Conservation (phyloP, 2,329 filamentous ascomycete genomes). For the Pseudogymnoascus sp. region DNA sequence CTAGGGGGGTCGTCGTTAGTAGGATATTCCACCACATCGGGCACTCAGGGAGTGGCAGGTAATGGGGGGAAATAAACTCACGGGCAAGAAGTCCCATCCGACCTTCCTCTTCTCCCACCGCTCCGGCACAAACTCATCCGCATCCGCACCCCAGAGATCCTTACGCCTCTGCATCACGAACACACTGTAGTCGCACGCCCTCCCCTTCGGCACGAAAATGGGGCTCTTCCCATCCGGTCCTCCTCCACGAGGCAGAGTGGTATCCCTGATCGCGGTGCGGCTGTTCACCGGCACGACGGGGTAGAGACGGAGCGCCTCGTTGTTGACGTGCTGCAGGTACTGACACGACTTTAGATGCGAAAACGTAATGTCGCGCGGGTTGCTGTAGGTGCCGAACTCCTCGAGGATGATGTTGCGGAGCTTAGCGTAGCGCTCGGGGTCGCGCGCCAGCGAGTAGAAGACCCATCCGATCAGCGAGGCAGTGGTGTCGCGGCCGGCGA, state of each 20-base stretch:
- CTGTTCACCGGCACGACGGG: constrained; percentile 47
- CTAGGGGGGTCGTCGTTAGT: constrained; percentile 9
- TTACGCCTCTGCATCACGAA: constrained; percentile 30
- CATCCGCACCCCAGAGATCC: constrained; percentile 32
- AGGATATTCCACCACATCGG: too few relatives aligned
- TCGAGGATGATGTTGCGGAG: constrained; percentile 36
- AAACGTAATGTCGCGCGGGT: constrained; percentile 24
- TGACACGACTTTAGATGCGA: constrained; percentile 22
- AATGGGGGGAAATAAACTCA: constrained; percentile 15
- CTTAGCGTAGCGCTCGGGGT: constrained; percentile 35
- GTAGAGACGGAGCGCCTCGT: constrained; percentile 42
- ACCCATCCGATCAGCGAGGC: constrained; percentile 44
- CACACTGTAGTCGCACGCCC: constrained; percentile 25
- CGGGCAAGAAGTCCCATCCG: constrained; percentile 36
- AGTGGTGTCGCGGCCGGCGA: constrained; percentile 53
- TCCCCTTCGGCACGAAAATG: constrained; percentile 28
- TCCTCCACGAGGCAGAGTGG: constrained; percentile 30
- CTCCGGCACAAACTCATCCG: constrained; percentile 32
- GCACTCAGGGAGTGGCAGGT: not conserved
- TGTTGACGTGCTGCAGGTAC: constrained; percentile 26
- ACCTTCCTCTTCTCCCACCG: constrained; percentile 34
- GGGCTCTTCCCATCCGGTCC: constrained; percentile 29
- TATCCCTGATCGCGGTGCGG: constrained; percentile 41
- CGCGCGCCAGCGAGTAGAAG: constrained; percentile 36
- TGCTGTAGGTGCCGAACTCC: constrained; percentile 28